Conservation (phyloP, 2,329 filamentous ascomycete species). For the Stachybotrys chartarum region DNA sequence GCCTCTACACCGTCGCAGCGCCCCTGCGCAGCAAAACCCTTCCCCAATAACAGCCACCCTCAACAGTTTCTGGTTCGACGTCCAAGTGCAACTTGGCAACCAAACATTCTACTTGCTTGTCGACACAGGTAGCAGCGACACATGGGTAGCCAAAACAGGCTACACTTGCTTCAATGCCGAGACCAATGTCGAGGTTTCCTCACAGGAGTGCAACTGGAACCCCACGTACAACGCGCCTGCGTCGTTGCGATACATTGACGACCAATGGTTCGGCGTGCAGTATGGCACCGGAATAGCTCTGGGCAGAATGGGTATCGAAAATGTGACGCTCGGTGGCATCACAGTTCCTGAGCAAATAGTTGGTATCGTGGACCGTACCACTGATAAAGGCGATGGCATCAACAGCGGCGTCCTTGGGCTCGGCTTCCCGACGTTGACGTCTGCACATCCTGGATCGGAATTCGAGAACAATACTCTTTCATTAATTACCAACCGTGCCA, state of each 20-base stretch:
- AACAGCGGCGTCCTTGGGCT: conserved; percentile 14
- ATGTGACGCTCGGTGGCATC: conserved; percentile 12
- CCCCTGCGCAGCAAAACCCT: background rate
- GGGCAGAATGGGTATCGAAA: conserved; percentile 8
- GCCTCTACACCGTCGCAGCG: conserved; percentile 4
- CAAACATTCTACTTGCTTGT: conserved; percentile 10
- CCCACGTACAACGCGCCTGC: conserved; percentile 6
- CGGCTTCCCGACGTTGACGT: conserved; percentile 12
- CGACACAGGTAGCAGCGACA: conserved; percentile 11
- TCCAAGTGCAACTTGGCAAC: conserved; percentile 5
- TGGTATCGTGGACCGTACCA: conserved; percentile 12
- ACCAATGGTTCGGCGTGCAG: conserved; percentile 20
- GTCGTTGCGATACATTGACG: conserved; percentile 1
- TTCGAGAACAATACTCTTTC: conserved; percentile 3
- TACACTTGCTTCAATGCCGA: conserved; percentile 7
- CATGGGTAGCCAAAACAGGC: conserved; percentile 6
- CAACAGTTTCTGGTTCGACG: conserved; percentile 12
- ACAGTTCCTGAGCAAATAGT: conserved; percentile 10
- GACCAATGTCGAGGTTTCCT: conserved; percentile 3
- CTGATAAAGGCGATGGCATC: conserved; percentile 9
- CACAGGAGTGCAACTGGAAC: conserved; percentile 5
- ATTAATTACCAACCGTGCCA: conserved; percentile 5
- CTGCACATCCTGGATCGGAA: conserved; percentile 9
- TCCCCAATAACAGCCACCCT: conserved; percentile 4
- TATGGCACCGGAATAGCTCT: conserved; percentile 12